Base-by-base conservation (phyloP, 331 rosid genomes). In the Acacia pycnantha region DNA sequence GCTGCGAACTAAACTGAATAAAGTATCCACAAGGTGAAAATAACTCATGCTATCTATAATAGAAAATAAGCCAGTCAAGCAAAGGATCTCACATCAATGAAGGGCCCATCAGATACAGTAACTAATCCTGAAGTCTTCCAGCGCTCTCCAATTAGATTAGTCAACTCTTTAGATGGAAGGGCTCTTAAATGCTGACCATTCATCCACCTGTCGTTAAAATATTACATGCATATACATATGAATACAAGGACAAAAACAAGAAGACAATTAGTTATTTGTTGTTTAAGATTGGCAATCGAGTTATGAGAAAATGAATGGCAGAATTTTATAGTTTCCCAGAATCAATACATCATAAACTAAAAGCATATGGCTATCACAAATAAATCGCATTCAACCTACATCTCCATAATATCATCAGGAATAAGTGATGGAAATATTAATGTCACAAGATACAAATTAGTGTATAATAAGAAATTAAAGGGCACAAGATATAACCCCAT, bases 161-260 rank as follows among this genome's bases (percentile, higher is more conserved):
- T 90, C 83, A 91, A 78, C 83, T 88, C 93, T 73, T 88, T 90
- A 0, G 92, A 88, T 22, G 97, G 92, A 46, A 89, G 92, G 64
- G 87, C 94, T 86, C 93, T 88, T 77, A 96, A 88, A 81, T 94
- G 90, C 77, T 96, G 97, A 87, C 99, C 99, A 87, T 96, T 96
- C 99, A 96, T 96, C 97, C 99, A 96, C 89, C 99, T 94, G 79
- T 41, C 65, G 65, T 69, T 58, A 81, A 76, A 48, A 74, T 29
- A 82, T 77, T 43, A 58, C 5, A 82, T 40, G 31, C 37, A 26
- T 15, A 44, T 2, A 71, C 22, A 71, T 14, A 71, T 24, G 10
- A 44, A 46, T 44, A 43, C 44, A 29, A 74, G 29, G 37, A 69
- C 33, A 74, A 75, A n/a, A 59, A 74, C 73, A 56, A 65, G 21